These are phyloP conservation scores for Mesotaenium endlicherianum DNA, from an alignment of 139 green algal genomes.

Conservation along the genomic window DNA sequence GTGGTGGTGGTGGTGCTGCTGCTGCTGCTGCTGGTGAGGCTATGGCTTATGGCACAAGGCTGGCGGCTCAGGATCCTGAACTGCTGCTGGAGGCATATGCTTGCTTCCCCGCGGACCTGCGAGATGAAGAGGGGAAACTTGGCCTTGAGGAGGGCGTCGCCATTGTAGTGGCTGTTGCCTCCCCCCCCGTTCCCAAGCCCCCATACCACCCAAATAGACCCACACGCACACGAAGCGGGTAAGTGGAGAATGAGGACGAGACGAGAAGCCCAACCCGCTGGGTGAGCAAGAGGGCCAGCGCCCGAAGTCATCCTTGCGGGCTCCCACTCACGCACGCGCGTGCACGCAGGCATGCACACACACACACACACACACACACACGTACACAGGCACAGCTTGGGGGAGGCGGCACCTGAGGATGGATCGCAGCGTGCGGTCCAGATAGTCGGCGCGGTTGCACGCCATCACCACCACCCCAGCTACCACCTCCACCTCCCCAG, in stretches of 20 bases:
- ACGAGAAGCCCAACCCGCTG: too few relatives aligned
- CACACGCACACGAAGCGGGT: too few relatives aligned
- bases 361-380: background rate
- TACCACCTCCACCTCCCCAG: too few relatives aligned
- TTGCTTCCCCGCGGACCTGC: constrained; percentile 17
- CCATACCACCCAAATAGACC: too few relatives aligned
- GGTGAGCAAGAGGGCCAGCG: too few relatives aligned
- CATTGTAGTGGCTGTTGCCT: background rate
- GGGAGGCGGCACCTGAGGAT: constrained; percentile 6
- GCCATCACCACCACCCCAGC: constrained; percentile 50
- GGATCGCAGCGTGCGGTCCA: constrained; percentile 39
- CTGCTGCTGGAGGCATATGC: too few relatives aligned
- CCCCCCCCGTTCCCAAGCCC: too few relatives aligned
- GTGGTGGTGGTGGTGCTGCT: too few relatives aligned
- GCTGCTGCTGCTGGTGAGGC: too few relatives aligned
- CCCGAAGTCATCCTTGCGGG: background rate
- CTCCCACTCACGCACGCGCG: background rate
- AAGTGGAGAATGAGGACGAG: too few relatives aligned
- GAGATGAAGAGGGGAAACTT: constrained; percentile 58
- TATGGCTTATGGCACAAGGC: too few relatives aligned
- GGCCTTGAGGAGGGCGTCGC: background rate
- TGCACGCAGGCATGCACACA: background rate
- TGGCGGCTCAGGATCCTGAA: too few relatives aligned
- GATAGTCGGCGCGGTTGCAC: constrained; percentile 47
- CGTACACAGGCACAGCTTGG: background rate